These are phyloP conservation scores for Fonsecaea monophora DNA, from an alignment of 2,329 filamentous ascomycete genomes.

Conservation along the genomic window DNA sequence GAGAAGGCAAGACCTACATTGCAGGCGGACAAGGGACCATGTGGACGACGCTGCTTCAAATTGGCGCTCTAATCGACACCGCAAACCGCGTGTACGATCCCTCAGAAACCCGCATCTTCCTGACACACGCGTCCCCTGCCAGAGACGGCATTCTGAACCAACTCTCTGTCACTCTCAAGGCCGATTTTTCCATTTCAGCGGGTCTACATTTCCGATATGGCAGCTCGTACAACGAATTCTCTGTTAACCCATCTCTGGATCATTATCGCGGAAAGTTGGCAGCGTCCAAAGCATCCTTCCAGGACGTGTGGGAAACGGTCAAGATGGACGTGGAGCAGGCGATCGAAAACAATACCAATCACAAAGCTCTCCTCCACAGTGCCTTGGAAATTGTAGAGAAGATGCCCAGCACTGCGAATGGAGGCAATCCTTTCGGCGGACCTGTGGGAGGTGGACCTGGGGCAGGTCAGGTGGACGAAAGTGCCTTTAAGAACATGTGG, in stretches of 20 bases:
- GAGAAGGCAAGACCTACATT: constrained; percentile 96
- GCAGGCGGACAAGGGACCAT: constrained; percentile 98
- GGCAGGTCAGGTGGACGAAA: constrained; percentile 93
- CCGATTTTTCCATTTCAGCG: constrained; percentile 96
- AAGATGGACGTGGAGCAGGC: constrained; percentile 94
- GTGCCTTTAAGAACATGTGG: constrained; percentile 99
- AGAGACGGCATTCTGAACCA: constrained; percentile 97
- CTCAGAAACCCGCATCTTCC: constrained; percentile 93
- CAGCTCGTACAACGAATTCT: constrained; percentile 99
- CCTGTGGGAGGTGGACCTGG: constrained; percentile 72
- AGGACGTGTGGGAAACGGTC: constrained; percentile 99
- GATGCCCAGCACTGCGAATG: constrained; percentile 94
- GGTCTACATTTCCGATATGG: constrained; percentile 98
- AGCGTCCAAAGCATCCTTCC: constrained; percentile 97
- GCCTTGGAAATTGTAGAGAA: constrained; percentile 94
- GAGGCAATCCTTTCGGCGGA: constrained; percentile 95
- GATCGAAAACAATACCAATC: constrained; percentile 89
- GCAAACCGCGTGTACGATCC: constrained; percentile 98
- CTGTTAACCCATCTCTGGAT: constrained; percentile 95
- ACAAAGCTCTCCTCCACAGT: constrained; percentile 89
- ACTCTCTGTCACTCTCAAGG: constrained; percentile 94
- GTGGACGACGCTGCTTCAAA: constrained; percentile 98
- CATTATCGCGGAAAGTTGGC: constrained; percentile 98
- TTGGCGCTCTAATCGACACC: constrained; percentile 97
- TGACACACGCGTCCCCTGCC: constrained; percentile 95